Base-by-base conservation (phyloP, 768 basidiomycete genomes). In the Leucosporidium creatinivorum region DNA sequence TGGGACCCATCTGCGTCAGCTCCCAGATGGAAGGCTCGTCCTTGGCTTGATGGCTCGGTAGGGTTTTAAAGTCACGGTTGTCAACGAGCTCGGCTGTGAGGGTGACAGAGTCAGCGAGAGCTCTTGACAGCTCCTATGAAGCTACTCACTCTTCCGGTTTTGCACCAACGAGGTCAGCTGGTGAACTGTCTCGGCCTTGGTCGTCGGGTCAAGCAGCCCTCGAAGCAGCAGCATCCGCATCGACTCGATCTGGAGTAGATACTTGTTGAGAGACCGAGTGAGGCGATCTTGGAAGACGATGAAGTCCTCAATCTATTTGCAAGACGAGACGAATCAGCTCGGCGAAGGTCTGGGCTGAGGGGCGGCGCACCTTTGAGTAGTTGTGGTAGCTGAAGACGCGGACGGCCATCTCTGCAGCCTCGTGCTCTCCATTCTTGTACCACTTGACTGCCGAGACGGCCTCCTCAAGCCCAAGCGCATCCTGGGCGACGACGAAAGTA, bases 251-350 rank as follows among this genome's bases (percentile, higher is more conserved):
- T 89, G 88, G 47, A 57, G 55, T 25, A 51, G 25, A 18, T 57
- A 23, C 19, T 57, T 30, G 49, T 56, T 31, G 39, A 28, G 28
- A 7, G 23, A 18, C 1, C 28, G 25, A 68, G 91, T 89, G 13
- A 94, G 79, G 49, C 84, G 83, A 59, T 88, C 86, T 76, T 93
- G 88, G 66, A 93, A 92, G 9, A 79, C 78, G 63, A 89, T 85
- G 74, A 94, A 92, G 75, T 93, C 89, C 58, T 31, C 62, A 60
- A 58, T 80, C 84, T 66, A 72, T 88, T 87, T 79, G 62, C 88
- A 89, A 86, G 74, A 89, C 87, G 75, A 89, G 84, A 75, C 91
- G 89, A 75, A 88, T 89, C 63, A 92, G 79, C 70, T 91, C 89
- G 66, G 31, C 83, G 87, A 85, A 69, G 89, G 88, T 12, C 86